Base-by-base conservation (phyloP, 805 yeast species). In the Saturnispora zaruensis region DNA sequence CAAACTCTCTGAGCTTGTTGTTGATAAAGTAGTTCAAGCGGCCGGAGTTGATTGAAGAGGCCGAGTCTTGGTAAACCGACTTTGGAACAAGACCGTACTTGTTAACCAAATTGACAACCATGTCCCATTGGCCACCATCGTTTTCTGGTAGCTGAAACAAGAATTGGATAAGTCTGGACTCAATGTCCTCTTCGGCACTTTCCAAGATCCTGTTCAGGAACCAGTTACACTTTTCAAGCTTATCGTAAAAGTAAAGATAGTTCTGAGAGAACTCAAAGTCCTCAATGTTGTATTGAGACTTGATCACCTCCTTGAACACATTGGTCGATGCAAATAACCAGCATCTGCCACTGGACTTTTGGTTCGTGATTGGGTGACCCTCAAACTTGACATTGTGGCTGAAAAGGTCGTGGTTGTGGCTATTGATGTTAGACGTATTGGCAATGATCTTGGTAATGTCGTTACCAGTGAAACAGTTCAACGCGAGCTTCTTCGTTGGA, bases 51-150 rank as follows among this genome's bases (percentile, higher is more conserved):
- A 82, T 70, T 8, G 81, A 75, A 47, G 77, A 77, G 14, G 74
- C 74, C 52, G 83, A 77, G 65, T 88, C 96, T 21, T 89, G 88
- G 67, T 75, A 88, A 14, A 77, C 63, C 50, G 79, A 77, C 59
- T 82, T 74, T 41, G 96, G 96, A 47, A 88, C 84, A 47, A 85
- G 66, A 30, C 96, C 96, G 59, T 86, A 88, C 61, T 84, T 84
- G 55, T 79, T 78, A 45, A 88, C 79, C 49, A 87, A 65, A 64
- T 87, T 87, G 38, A 82, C 75, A 58, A 87, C 79, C 93, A 87
- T 84, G 57, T 84, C 86, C 79, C 87, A 87, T 67, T 88, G 96
- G 50, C 96, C 96, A 57, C 96, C 96, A 61, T 88, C 96, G 54
- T 77, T 70, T 46, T 82, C 81, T 28, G 96, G 95, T 45, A 77